These are phyloP conservation scores for Monosporozyma siamensis DNA, from an alignment of 805 yeast species.

Conservation along the genomic window DNA sequence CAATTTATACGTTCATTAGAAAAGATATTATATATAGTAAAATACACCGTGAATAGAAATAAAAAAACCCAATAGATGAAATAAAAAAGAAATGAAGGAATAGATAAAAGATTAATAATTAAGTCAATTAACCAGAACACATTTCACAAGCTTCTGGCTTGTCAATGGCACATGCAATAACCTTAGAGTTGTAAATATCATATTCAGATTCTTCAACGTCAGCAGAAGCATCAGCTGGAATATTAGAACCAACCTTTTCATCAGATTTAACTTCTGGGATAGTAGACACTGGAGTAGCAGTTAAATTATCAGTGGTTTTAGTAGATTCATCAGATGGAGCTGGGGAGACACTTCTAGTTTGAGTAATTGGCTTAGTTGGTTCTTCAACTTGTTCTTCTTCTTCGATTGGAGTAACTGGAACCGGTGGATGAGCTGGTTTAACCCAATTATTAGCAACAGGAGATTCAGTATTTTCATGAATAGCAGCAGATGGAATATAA, in stretches of 20 bases:
- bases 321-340: conserved; percentile 23
- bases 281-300: conserved; percentile 23
- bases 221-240: conserved; percentile 29
- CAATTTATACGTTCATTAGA: not conserved
- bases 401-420: conserved; percentile 3
- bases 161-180: conserved; percentile 90
- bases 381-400: conserved; percentile 6
- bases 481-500: conserved; percentile 20
- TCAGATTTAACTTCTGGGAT: conserved; percentile 28
- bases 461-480: conserved; percentile 7
- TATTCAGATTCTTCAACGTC: conserved; percentile 39
- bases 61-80: conserved; percentile 4
- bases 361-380: conserved; percentile 8
- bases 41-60: conserved; percentile 4
- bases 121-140: conserved; percentile 77
- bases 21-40: conserved; percentile 1
- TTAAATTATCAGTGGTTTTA: conserved; percentile 21
- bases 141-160: conserved; percentile 97
- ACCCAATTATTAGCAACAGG: conserved; percentile 2
- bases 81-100: conserved; percentile 2
- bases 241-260: conserved; percentile 14
- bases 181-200: conserved; percentile 88
- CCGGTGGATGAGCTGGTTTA: conserved; percentile 3
- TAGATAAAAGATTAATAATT: not conserved
- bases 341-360: conserved; percentile 27